Base-by-base conservation (phyloP, 129 eudicot genomes). In the Chrysanthemum seticuspe region DNA sequence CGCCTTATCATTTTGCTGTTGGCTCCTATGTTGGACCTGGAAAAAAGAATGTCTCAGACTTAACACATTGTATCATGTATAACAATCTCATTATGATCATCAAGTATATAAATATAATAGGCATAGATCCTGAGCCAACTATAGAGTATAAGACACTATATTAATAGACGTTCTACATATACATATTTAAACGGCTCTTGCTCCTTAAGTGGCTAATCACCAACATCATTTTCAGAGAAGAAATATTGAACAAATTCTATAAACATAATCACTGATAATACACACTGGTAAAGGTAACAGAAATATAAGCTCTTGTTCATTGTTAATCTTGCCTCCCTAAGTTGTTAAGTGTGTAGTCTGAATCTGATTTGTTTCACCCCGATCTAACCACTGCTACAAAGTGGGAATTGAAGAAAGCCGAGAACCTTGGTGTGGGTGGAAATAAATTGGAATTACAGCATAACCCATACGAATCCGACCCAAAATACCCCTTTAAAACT, bases 1-100 rank as follows among this genome's bases (percentile, higher is more conserved):
- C 18, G 98, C 98, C 68, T 86, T 81, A 57, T 89, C 97, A 73
- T 83, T 89, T 40, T 84, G 40, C 74, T 80, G 95, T 34, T 89
- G 89, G 75, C 90, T 76, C 79, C 84, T 85, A 34, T 85, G 81
- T 79, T 89, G 90, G 78, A 93, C 96, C 95, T 93, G 87, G 19
- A 75, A 71, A 67, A 65, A 56, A 49, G 68, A 2, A 71, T 1
- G 47, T 48, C 50, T 21, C 13, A 70, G 71, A 56, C 21, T 31
- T 44, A 10, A 65, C 27, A 73, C 50, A 66, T n/a, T 73, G 31
- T n/a, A 58, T 72, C 40, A 54, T 13, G 10, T 1, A 40, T n/a
- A 19, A 40, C 45, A 40, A 6, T 40, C 45, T 1, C 45, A 40
- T 40, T 40, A 40, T 40, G 9, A 40, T 40, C 45, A 40, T 40